Base-by-base conservation (phyloP, 2,329 filamentous ascomycete genomes). In the Claviceps capensis region DNA sequence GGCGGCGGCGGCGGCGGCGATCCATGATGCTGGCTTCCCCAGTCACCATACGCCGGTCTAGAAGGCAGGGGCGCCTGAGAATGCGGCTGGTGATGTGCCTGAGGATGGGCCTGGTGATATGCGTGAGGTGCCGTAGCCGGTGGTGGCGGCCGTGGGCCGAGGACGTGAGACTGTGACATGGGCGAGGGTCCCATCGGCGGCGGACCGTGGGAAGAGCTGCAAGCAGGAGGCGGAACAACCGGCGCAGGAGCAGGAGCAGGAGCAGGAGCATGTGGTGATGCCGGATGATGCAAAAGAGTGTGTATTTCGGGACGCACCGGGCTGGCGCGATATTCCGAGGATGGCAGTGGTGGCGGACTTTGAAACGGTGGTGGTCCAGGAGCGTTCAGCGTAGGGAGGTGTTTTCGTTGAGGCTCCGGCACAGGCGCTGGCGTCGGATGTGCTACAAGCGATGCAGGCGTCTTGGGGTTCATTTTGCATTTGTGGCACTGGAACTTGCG, bases 401-500 rank as follows among this genome's bases (percentile, higher is more conserved):
- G 52, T 8, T 58, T 54, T 40, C 55, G 56, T 44, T 57, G 53
- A 51, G 55, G 46, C 44, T 63, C 63, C 34, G 52, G 14, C 14
- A 53, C 47, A 16, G 57, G 51, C 19, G 55, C 26, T 42, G 61
- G 54, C 17, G 60, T 58, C 40, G 56, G 56, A 34, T 52, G 56
- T 43, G 58, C 54, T 9, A 53, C 53, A 17, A 63, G 61, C 11
- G 63, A 56, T 23, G 60, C 60, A 57, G 75, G 69, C 50, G 73
- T 70, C 26, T 71, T 72, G 53, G 75, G 75, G 34, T 67, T 64
- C 62, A 79, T 83, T 57, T 73, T 76, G 62, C 86, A 90, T 64
- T 87, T 86, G 67, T 90, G 86, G 60, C 86, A 90, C 65, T 88
- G 83, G 57, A 80, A 84, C 55, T 74, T 76, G 34, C 76, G 71